phyloP scores from a whole-genome alignment of 345 rosid species.

The Lepidium africanum region DNA sequence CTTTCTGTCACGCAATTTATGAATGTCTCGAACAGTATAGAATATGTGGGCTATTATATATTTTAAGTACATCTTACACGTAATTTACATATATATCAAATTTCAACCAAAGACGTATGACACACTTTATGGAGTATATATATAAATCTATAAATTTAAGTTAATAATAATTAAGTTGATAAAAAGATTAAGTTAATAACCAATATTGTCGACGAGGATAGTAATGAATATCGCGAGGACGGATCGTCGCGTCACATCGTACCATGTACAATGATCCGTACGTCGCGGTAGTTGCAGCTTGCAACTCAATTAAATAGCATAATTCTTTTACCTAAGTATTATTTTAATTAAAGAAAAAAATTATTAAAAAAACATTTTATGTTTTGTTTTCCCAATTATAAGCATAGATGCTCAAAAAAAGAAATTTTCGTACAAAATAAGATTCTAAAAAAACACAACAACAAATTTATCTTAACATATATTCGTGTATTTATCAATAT shows the following conservation, averaged over 20 bases:
- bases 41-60: neutral
- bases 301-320: too few relatives aligned
- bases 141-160: neutral
- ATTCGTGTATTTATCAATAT: neutral
- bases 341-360: too few relatives aligned
- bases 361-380: too few relatives aligned
- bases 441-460: neutral
- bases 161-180: too few relatives aligned
- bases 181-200: neutral
- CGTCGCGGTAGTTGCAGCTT: neutral
- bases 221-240: slow-evolving; percentile 1
- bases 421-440: too few relatives aligned
- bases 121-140: too few relatives aligned
- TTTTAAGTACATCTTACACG: neutral
- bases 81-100: neutral
- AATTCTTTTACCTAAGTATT: too few relatives aligned
- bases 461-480: neutral
- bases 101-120: too few relatives aligned
- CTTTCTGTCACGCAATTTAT: neutral
- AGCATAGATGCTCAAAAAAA: too few relatives aligned
- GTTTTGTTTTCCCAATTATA: too few relatives aligned
- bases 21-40: neutral
- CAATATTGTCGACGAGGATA: neutral
- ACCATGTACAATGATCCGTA: neutral
- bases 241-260: slow-evolving; percentile 10